Base-by-base conservation (phyloP, 345 rosid genomes). In the Laguncularia racemosa region DNA sequence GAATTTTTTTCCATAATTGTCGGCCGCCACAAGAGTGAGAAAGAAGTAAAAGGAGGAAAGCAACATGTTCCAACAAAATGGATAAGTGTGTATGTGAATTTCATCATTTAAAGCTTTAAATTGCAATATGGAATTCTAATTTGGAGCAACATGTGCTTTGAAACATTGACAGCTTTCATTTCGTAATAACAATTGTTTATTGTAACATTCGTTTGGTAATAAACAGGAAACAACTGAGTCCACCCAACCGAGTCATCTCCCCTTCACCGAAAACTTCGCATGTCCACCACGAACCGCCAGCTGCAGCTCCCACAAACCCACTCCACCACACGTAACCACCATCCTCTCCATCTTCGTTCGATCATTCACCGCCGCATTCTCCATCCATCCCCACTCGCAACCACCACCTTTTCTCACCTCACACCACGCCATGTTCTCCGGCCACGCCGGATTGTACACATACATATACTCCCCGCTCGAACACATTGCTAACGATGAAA, bases 281-380 rank as follows among this genome's bases (percentile, higher is more conserved):
- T 54, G 45, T 16, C 59, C 64, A 3, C 52, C 16, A n/a, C 16
- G 19, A 13, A 40, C 50, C 12, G 43, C 56, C 46, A 26, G 59
- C 2, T 64, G 71, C 73, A 91, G 57, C 71, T 84, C 83, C 17
- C 59, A 61, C 58, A 91, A 56, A 7, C 71, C 44, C 6, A 91
- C 90, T 12, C 62, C 53, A 2, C 81, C 67, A 51, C 90, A 78
- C 18, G 83, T 69, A 18, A 67, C 67, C 20, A 76, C 70, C 46
- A 71, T 2, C 55, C 78, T 73, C 58, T 71, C 66, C 7, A 48
- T 60, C 64, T 55, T 60, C 15, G 60, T 64, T 14, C 53, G 23
- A 13, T 63, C 73, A 3, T 60, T 63, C 7, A 20, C 71, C 45
- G 44, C 65, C 0, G 85, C 63, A 63, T 87, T 53, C 87, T 46